Evolutionary conservation across 1,284 basidiomycete genomes (phyloP).

Genomic region (Melampsora occidentalis): DNA sequence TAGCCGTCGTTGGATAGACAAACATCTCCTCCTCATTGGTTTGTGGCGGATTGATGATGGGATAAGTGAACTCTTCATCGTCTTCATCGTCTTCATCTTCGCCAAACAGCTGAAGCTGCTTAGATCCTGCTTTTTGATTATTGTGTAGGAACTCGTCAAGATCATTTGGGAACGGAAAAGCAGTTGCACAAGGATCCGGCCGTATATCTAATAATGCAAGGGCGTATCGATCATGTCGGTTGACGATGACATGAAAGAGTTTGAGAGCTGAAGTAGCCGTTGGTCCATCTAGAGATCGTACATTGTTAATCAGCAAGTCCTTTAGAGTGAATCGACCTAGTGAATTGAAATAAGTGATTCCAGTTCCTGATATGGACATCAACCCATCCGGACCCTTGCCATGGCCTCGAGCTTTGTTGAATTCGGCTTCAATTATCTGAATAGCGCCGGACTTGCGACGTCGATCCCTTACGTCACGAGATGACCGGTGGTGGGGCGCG

Average conservation of each 20-base stretch:
- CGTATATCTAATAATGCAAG: slow-evolving; percentile 67
- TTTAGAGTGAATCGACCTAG: slow-evolving; percentile 83
- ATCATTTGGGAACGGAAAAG: slow-evolving; percentile 63
- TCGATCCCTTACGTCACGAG: slow-evolving; percentile 50
- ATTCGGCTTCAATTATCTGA: slow-evolving; percentile 71
- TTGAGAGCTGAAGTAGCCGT: slow-evolving; percentile 73
- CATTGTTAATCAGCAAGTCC: slow-evolving; percentile 75
- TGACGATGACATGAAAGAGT: slow-evolving; percentile 70
- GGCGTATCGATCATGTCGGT: slow-evolving; percentile 67
- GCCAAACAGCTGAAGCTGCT: too few relatives aligned
- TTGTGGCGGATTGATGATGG: not conserved
- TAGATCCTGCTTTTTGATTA: slow-evolving; percentile 22
- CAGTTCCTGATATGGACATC: slow-evolving; percentile 60
- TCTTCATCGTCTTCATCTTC: slow-evolving; percentile 62
- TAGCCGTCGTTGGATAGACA: slow-evolving; percentile 42
- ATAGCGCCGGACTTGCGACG: slow-evolving; percentile 78
- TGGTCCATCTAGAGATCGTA: slow-evolving; percentile 65
- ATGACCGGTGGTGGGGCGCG: not conserved
- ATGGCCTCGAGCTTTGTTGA: slow-evolving; percentile 21
- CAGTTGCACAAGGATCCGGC: slow-evolving; percentile 68
- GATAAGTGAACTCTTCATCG: slow-evolving; percentile 54
- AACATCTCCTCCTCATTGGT: slow-evolving; percentile 20
- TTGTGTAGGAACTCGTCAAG: slow-evolving; percentile 48
- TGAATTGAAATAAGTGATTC: slow-evolving; percentile 69
- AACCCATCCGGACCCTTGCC: slow-evolving; percentile 55